Evolutionary conservation across 2,329 filamentous ascomycete species (phyloP).

Genomic region (Chaetomiaceae sp.): DNA sequence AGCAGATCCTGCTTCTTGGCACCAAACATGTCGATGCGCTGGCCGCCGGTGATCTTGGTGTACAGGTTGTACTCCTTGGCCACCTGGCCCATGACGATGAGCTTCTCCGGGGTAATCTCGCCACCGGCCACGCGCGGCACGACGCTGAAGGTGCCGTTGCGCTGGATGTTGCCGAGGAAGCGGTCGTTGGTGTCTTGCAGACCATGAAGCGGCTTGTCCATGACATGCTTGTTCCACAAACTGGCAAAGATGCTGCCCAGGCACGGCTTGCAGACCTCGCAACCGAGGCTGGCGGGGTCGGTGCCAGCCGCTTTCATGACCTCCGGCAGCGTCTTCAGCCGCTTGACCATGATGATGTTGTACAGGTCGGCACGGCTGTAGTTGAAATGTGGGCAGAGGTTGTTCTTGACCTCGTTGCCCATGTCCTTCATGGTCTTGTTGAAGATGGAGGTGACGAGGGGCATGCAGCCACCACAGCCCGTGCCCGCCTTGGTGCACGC

Average conservation of each 20-base stretch:
- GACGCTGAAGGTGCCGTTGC: constrained; percentile 86
- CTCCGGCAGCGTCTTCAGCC: constrained; percentile 62
- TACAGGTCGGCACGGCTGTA: constrained; percentile 84
- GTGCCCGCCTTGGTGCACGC: constrained; percentile 88
- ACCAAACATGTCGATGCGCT: constrained; percentile 90
- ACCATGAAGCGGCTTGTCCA: constrained; percentile 61
- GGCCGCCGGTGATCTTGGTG: constrained; percentile 86
- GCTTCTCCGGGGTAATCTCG: constrained; percentile 80
- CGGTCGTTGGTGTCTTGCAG: constrained; percentile 88
- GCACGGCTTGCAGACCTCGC: constrained; percentile 80
- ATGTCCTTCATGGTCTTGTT: constrained; percentile 80
- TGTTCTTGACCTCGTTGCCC: constrained; percentile 81
- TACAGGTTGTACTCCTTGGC: constrained; percentile 81
- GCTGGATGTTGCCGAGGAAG: constrained; percentile 83
- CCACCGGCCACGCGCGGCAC: constrained; percentile 76
- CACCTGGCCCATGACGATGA: constrained; percentile 76
- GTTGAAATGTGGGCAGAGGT: constrained; percentile 77
- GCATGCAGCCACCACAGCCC: constrained; percentile 85
- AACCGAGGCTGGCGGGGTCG: constrained; percentile 66
- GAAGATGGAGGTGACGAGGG: constrained; percentile 82
- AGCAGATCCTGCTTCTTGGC: constrained; percentile 81
- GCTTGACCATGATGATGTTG: constrained; percentile 79
- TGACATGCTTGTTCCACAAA: constrained; percentile 76
- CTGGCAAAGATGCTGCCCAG: constrained; percentile 75
- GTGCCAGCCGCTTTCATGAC: constrained; percentile 76